A percentile compares a stretch with the other conserved stretches of the same genome.
phyloP scores from a whole-genome alignment of 257 asterid species.

The Echium plantagineum region DNA sequence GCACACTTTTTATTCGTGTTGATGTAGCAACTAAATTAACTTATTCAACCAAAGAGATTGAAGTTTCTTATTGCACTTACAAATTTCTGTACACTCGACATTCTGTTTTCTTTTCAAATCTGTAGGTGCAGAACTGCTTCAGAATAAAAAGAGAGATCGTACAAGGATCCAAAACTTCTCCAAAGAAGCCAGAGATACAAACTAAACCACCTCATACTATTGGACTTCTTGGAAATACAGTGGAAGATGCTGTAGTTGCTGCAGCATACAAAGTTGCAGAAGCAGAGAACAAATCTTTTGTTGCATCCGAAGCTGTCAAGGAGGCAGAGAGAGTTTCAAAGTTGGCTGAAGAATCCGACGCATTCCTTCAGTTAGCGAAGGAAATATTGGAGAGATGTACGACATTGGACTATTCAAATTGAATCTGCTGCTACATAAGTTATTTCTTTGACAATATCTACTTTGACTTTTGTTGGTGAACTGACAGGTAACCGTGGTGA shows the following conservation, averaged over 20 bases:
- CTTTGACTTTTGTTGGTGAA: neutral
- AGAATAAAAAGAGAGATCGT: slow-evolving; percentile 36
- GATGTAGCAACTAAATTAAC: neutral
- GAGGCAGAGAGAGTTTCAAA: slow-evolving; percentile 66
- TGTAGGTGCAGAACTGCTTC: slow-evolving; percentile 54
- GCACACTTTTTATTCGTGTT: neutral
- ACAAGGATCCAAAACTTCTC: slow-evolving; percentile 15
- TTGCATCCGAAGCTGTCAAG: slow-evolving; percentile 64
- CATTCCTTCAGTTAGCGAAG: slow-evolving; percentile 44
- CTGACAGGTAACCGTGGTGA: slow-evolving; percentile 55
- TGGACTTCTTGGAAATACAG: slow-evolving; percentile 43
- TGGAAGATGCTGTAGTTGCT: slow-evolving; percentile 42
- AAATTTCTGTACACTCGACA: neutral
- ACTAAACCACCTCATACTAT: slow-evolving; percentile 33
- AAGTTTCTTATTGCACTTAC: neutral
- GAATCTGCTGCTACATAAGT: neutral
- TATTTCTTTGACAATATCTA: neutral
- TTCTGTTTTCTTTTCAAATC: slow-evolving; percentile 7
- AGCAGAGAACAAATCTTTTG: slow-evolving; percentile 70
- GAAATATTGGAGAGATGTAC: slow-evolving; percentile 60
- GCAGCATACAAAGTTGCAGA: slow-evolving; percentile 61
- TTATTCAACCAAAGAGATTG: neutral
- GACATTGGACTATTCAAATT: slow-evolving; percentile 3
- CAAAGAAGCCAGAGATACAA: slow-evolving; percentile 29
- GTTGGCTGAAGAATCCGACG: slow-evolving; percentile 62